A percentile compares a stretch with the other conserved stretches of the same genome.
phyloP scores from a whole-genome alignment of 1,139 yeast species.

The Hemisphaericaspora subhashii region DNA sequence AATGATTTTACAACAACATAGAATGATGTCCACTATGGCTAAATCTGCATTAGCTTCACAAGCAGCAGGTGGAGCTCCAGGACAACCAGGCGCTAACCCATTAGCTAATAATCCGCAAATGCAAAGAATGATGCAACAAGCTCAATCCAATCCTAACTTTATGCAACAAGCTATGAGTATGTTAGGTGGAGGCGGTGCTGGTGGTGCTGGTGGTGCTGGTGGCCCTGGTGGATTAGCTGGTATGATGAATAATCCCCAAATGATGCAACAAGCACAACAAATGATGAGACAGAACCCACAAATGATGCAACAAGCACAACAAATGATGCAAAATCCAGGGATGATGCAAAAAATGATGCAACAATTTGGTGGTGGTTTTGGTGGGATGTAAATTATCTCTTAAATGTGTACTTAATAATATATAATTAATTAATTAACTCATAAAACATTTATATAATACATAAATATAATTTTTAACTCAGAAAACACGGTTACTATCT shows the following conservation, averaged over 20 bases:
- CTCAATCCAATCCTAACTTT: slow-evolving; percentile 50
- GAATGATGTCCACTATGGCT: slow-evolving; percentile 96
- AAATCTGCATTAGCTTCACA: slow-evolving; percentile 61
- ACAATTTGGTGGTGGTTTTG: slow-evolving; percentile 49
- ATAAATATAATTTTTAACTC: background rate
- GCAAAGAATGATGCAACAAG: slow-evolving; percentile 52
- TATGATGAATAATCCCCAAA: slow-evolving; percentile 49
- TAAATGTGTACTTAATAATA: too few species aligned
- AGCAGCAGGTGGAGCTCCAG: slow-evolving; percentile 44
- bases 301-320: slow-evolving; percentile 63
- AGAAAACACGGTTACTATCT: slow-evolving; percentile 14
- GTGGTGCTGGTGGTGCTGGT: slow-evolving; percentile 52
- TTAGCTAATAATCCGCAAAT: slow-evolving; percentile 31
- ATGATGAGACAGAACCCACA: slow-evolving; percentile 72
- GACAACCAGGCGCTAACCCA: slow-evolving; percentile 28
- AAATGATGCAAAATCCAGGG: slow-evolving; percentile 55
- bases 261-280: slow-evolving; percentile 51
- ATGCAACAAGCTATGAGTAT: slow-evolving; percentile 57
- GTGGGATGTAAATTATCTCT: background rate
- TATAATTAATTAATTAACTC: slow-evolving; percentile 1
- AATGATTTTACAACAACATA: slow-evolving; percentile 86
- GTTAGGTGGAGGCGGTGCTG: slow-evolving; percentile 50
- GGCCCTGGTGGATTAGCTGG: slow-evolving; percentile 59
- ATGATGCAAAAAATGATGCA: slow-evolving; percentile 78
- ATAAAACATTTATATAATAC: too few species aligned